Evolutionary conservation across 169 alveolate species (phyloP), one percentile per base, ranked within the genome.

Genomic region (Plasmodium adleri): DNA sequence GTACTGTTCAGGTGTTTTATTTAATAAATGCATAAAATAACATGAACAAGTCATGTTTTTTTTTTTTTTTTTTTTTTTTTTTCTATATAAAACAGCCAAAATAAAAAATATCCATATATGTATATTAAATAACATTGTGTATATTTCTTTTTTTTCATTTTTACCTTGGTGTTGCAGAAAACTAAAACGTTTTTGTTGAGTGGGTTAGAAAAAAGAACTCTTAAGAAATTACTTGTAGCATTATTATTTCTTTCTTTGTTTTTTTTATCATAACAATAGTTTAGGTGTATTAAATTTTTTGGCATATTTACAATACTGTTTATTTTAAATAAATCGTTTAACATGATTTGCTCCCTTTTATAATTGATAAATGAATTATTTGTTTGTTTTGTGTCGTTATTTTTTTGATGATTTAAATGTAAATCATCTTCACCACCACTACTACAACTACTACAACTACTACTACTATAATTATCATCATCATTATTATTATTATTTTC

Each of bases 141-240:
- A 5, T 1, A 32, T 32, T 32, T 32, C 45, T 9, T 32, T 32
- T 32, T 32, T 32, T 32, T 32, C 9, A 1, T 32, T 32, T 13
- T 63, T 28, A 78, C 89, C 71, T 78, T 78, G 1, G 89, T 78
- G 59, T 78, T 78, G 45, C 89, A 78, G 50, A 78, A 78, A 2
- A 78, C 89, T 43, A 78, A 58, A 45, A 78, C 78, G 47, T 78
- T 78, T 6, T 78, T 78, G 22, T 70, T 15, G 50, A 78, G 49
- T 20, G 89, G 89, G 45, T 64, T 78, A 10, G 89, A 78, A 78
- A 78, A 78, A 2, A 78, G 26, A 12, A 78, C 56, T 28, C 49
- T 78, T 28, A 78, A 28, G 15, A 78, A 78, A 45, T 64, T 64
- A n/a, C 52, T 49, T 2, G 56, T 78, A 15, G 89, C 89, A 59